Evolutionary conservation across 2,329 filamentous ascomycete genomes (phyloP).

Genomic region (Diaporthe citri): DNA sequence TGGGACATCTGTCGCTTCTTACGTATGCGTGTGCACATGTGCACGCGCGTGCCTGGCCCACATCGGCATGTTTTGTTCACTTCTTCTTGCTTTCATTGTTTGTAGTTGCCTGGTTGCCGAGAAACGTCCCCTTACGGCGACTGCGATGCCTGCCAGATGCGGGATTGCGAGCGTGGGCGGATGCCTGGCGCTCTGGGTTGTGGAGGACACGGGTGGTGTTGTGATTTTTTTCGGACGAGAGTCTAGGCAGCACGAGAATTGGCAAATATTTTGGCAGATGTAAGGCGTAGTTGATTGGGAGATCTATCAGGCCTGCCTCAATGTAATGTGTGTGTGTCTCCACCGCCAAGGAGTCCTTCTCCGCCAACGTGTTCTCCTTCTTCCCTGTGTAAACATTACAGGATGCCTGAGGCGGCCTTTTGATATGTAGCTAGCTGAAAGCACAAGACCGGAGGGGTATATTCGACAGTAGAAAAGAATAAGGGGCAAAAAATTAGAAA

Average conservation of each 20-base stretch:
- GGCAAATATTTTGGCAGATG: not conserved
- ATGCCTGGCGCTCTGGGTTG: constrained; percentile 3
- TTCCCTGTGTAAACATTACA: constrained; percentile 26
- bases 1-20: not conserved
- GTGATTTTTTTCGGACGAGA: not conserved
- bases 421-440: not conserved
- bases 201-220: not conserved
- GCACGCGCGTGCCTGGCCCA: constrained; percentile 12
- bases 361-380: not conserved
- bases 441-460: constrained; percentile 34
- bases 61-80: not conserved
- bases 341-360: not conserved
- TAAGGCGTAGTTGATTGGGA: constrained; percentile 34
- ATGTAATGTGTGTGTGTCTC: constrained; percentile 3
- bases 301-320: constrained; percentile 37
- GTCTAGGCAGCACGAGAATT: not conserved
- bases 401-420: not conserved
- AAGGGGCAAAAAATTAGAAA: not conserved
- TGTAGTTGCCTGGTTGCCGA: constrained; percentile 18
- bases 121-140: constrained; percentile 1
- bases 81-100: not conserved
- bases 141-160: not conserved
- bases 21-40: constrained; percentile 13
- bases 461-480: not conserved
- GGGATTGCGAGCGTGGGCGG: not conserved